Conservation (phyloP, 164 flowering plant species). For the Annona squamosa region DNA sequence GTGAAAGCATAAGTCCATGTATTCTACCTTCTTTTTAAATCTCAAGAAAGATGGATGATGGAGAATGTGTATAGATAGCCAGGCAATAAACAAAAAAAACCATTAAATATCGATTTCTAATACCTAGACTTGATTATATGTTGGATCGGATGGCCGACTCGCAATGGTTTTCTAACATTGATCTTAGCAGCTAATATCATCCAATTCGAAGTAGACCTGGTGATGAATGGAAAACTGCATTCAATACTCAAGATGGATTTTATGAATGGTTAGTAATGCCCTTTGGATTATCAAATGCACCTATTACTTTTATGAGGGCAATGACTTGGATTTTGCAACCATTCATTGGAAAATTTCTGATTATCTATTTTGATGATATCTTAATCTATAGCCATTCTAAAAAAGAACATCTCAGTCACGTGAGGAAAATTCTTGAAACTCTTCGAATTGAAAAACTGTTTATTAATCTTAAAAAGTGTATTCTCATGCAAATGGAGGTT, state of each 20-base stretch:
- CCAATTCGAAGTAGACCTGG: not conserved
- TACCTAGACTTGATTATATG: not conserved
- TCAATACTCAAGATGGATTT: not conserved
- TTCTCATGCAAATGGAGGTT: not conserved
- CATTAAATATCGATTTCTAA: slow-evolving; percentile 2
- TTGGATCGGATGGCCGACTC: not conserved
- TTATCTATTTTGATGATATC: slow-evolving; percentile 3
- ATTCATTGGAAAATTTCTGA: not conserved
- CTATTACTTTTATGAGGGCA: not conserved
- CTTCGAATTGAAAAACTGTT: not conserved
- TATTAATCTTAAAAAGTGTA: not conserved
- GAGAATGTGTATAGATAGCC: slow-evolving; percentile 5
- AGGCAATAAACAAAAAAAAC: slow-evolving; percentile 1
- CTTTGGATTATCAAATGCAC: not conserved
- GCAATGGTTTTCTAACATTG: not conserved
- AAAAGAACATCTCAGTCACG: not conserved
- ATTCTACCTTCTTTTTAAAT: not conserved
- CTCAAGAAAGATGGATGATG: slow-evolving; percentile 1
- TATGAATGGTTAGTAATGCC: slow-evolving; percentile 3
- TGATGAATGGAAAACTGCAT: slow-evolving; percentile 8
- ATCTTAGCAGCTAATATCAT: not conserved
- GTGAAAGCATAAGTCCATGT: not conserved
- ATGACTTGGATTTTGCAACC: not conserved
- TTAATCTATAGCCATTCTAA: not conserved
- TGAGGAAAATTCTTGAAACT: too few species aligned